phyloP scores from a whole-genome alignment of 306 rosid species.

The Fragaria vesca region DNA sequence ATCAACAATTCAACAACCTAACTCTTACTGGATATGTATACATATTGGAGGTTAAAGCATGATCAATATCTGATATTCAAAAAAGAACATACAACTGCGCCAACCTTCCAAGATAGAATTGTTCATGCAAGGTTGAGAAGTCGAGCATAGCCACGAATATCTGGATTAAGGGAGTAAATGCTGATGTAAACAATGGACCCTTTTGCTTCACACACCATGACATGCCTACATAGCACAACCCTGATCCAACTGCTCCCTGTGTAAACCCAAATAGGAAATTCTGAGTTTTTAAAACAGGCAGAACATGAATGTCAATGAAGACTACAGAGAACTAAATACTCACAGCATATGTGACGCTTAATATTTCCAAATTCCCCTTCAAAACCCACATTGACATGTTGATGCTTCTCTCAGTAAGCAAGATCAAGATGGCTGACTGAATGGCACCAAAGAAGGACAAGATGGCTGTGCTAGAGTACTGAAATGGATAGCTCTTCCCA shows the following conservation, averaged over 20 bases:
- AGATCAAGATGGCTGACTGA: slow-evolving; percentile 59
- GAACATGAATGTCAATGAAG: neutral
- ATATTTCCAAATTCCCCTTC: slow-evolving; percentile 57
- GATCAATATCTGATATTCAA: neutral
- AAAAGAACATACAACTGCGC: neutral
- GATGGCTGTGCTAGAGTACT: slow-evolving; percentile 81
- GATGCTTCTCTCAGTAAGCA: slow-evolving; percentile 45
- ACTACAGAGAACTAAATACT: slow-evolving; percentile 23
- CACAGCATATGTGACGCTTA: slow-evolving; percentile 60
- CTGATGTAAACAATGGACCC: slow-evolving; percentile 84
- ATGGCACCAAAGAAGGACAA: slow-evolving; percentile 63
- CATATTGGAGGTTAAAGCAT: too few relatives aligned
- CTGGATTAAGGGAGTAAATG: slow-evolving; percentile 72
- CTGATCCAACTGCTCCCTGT: slow-evolving; percentile 88
- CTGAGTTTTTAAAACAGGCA: neutral
- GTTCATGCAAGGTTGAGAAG: slow-evolving; percentile 63
- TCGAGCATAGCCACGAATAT: slow-evolving; percentile 66
- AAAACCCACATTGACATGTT: slow-evolving; percentile 56
- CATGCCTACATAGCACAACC: slow-evolving; percentile 89
- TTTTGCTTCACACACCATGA: slow-evolving; percentile 85
- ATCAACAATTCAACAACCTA: too few relatives aligned
- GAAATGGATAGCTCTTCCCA: slow-evolving; percentile 60
- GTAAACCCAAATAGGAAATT: neutral
- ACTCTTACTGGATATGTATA: too few relatives aligned
- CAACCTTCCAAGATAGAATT: slow-evolving; percentile 82